Conservation (phyloP, 345 rosid genomes). For the Aquilaria yunnanensis region DNA sequence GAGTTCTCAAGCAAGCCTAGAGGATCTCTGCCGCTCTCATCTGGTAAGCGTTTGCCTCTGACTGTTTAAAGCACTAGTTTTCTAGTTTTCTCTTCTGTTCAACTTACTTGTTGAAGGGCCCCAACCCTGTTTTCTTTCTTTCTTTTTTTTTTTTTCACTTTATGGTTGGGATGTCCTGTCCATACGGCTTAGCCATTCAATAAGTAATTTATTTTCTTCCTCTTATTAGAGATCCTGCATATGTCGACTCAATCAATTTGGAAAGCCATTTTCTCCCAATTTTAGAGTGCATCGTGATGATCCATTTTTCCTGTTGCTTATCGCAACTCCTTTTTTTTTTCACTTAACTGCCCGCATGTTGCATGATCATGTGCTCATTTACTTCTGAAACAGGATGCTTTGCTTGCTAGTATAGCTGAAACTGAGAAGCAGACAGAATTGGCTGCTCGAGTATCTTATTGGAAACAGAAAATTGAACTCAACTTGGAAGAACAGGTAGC, state of each 20-base stretch:
- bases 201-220: too few species aligned
- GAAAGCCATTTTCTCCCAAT: too few species aligned
- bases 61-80: too few species aligned
- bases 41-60: slow-evolving; percentile 41
- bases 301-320: too few species aligned
- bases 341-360: neutral
- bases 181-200: too few species aligned
- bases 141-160: slow-evolving; percentile 7
- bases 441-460: slow-evolving; percentile 82
- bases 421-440: slow-evolving; percentile 86
- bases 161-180: neutral
- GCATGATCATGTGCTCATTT: slow-evolving; percentile 1
- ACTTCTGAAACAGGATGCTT: slow-evolving; percentile 60
- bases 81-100: too few species aligned
- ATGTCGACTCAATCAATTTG: too few species aligned
- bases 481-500: slow-evolving; percentile 90
- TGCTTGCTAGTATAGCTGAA: slow-evolving; percentile 92
- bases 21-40: slow-evolving; percentile 95
- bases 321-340: neutral
- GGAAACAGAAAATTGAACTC: slow-evolving; percentile 93
- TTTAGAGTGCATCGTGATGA: too few species aligned
- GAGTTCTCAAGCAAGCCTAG: slow-evolving; percentile 62
- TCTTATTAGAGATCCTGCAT: too few species aligned
- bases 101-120: too few species aligned
- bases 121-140: neutral